These are phyloP conservation scores for Kuraishia piskuri DNA, from an alignment of 805 yeast species.

Conservation along the genomic window DNA sequence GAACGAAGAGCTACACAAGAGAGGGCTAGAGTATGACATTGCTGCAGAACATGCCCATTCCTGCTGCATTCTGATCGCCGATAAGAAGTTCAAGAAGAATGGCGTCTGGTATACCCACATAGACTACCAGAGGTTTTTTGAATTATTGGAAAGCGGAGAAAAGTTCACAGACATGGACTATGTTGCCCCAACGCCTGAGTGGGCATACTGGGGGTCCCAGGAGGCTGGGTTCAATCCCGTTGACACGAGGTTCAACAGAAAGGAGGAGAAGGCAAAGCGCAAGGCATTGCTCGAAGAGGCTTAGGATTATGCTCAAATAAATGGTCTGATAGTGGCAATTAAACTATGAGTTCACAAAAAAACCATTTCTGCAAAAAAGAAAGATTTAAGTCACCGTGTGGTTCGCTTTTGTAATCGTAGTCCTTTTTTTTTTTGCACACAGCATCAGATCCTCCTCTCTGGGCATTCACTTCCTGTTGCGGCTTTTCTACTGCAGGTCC, in stretches of 20 bases:
- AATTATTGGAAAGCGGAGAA: conserved; percentile 51
- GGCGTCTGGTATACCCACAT: conserved; percentile 86
- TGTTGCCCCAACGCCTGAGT: conserved; percentile 70
- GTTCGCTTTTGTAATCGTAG: too few species aligned
- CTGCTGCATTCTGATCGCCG: conserved; percentile 83
- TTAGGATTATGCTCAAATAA: too few species aligned
- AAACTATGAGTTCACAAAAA: too few species aligned
- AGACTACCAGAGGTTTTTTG: conserved; percentile 69
- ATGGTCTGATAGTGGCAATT: too few species aligned
- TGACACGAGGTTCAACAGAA: conserved; percentile 61
- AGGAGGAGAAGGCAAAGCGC: conserved; percentile 36
- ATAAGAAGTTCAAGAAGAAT: conserved; percentile 57
- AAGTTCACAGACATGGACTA: conserved; percentile 77
- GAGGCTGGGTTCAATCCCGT: conserved; percentile 88
- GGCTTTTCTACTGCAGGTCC: too few species aligned
- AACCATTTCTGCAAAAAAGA: too few species aligned
- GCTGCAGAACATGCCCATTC: conserved; percentile 97
- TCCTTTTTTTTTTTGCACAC: too few species aligned
- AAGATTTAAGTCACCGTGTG: too few species aligned
- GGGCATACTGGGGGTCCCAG: conserved; percentile 86
- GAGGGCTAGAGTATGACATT: conserved; percentile 69
- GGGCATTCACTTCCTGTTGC: too few species aligned
- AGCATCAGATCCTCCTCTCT: too few species aligned
- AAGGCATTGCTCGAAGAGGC: not conserved
- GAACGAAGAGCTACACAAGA: conserved; percentile 47